Evolutionary conservation across 192 early-diverging fungal species (phyloP).

Genomic region (Gigaspora rosea): DNA sequence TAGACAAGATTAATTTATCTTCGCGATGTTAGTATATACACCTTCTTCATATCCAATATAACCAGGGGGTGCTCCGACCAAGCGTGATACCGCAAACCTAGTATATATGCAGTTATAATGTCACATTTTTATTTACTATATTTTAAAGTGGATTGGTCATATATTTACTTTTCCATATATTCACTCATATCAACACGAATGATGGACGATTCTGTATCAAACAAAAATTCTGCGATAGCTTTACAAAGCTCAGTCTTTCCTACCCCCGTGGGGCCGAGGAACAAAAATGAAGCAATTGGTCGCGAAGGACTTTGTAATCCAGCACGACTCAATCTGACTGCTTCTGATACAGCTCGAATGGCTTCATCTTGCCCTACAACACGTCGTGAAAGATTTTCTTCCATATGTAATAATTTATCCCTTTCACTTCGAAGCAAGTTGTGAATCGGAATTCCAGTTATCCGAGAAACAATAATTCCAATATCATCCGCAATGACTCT

Average conservation of each 20-base stretch:
- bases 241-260: constrained; percentile 83
- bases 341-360: constrained; percentile 67
- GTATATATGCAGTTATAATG: neutral
- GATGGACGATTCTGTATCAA: constrained; percentile 71
- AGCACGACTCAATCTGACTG: constrained; percentile 75
- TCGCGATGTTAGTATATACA: neutral
- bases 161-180: constrained; percentile 62
- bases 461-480: constrained; percentile 68
- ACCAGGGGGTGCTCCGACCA: constrained; percentile 80
- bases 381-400: constrained; percentile 61
- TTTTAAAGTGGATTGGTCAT: neutral
- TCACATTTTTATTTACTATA: neutral
- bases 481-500: constrained; percentile 79
- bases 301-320: constrained; percentile 72
- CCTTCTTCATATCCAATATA: constrained; percentile 81
- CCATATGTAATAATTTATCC: constrained; percentile 73
- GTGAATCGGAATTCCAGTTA: constrained; percentile 82
- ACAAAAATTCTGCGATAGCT: constrained; percentile 73
- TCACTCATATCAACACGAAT: constrained; percentile 82
- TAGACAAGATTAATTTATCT: neutral
- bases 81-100: constrained; percentile 62
- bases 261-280: constrained; percentile 82
- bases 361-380: constrained; percentile 78
- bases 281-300: constrained; percentile 79
- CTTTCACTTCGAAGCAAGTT: constrained; percentile 70